Conservation (phyloP, 1,284 basidiomycete genomes). For the Lignosus rhinocerotis region DNA sequence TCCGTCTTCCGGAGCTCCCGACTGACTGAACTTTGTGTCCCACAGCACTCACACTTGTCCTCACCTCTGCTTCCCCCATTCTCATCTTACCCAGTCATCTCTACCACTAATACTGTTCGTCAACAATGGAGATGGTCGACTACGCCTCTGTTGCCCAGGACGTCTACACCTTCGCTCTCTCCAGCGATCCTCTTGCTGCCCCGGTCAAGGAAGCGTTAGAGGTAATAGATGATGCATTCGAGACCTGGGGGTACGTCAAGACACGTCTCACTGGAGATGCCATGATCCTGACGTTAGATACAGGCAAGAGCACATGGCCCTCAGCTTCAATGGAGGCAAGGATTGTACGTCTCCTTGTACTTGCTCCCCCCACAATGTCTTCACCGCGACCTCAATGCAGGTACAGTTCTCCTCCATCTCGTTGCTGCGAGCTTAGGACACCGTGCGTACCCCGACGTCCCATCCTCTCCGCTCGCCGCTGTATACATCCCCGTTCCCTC, state of each 20-base stretch:
- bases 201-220: constrained; percentile 75
- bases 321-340: constrained; percentile 98
- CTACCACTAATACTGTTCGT: not conserved
- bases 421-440: constrained; percentile 72
- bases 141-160: constrained; percentile 45
- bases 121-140: constrained; percentile 25
- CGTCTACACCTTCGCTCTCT: constrained; percentile 59
- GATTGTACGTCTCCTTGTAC: constrained; percentile 71
- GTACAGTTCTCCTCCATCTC: constrained; percentile 93
- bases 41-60: not conserved
- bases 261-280: constrained; percentile 9
- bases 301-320: constrained; percentile 68
- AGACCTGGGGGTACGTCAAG: constrained; percentile 71
- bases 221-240: constrained; percentile 76
- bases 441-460: constrained; percentile 35
- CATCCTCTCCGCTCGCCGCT: constrained; percentile 62
- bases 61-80: not conserved
- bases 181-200: constrained; percentile 53
- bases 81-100: not conserved
- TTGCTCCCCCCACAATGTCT: not conserved
- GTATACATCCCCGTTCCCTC: constrained; percentile 91
- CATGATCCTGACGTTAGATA: constrained; percentile 1
- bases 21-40: not conserved
- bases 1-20: not conserved
- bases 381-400: constrained; percentile 40